Conservation (phyloP, 805 yeast species). For the Ogataea thermomethanolica region DNA sequence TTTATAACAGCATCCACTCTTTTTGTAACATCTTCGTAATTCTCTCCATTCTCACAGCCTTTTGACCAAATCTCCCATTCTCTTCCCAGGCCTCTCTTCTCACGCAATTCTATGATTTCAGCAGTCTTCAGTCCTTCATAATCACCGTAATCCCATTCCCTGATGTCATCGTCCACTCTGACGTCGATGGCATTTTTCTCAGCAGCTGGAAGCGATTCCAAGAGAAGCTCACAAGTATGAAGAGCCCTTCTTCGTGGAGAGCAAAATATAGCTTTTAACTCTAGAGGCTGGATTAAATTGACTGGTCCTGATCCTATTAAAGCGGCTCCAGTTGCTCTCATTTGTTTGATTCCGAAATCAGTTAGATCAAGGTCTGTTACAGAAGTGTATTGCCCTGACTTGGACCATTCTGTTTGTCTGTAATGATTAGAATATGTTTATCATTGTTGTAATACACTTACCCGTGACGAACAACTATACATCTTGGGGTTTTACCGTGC, state of each 20-base stretch:
- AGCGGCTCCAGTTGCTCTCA: slow-evolving; percentile 66
- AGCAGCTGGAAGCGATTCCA: slow-evolving; percentile 45
- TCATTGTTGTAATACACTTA: slow-evolving; percentile 13
- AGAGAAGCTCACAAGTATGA: slow-evolving; percentile 65
- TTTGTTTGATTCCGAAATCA: slow-evolving; percentile 70
- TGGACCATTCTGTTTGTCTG: slow-evolving; percentile 91
- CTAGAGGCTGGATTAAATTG: slow-evolving; percentile 58
- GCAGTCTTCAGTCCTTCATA: slow-evolving; percentile 80
- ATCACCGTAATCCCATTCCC: slow-evolving; percentile 97
- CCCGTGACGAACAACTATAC: slow-evolving; percentile 75
- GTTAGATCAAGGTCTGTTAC: slow-evolving; percentile 79
- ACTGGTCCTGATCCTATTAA: slow-evolving; percentile 55
- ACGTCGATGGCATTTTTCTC: slow-evolving; percentile 41
- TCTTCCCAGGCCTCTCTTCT: slow-evolving; percentile 49
- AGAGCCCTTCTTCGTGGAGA: slow-evolving; percentile 83
- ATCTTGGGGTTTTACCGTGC: slow-evolving; percentile 49
- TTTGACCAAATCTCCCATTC: slow-evolving; percentile 84
- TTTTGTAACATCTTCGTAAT: slow-evolving; percentile 56
- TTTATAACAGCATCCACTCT: slow-evolving; percentile 71
- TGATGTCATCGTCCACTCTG: slow-evolving; percentile 60
- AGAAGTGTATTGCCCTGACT: slow-evolving; percentile 89
- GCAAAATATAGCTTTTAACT: slow-evolving; percentile 61
- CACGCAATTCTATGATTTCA: slow-evolving; percentile 62
- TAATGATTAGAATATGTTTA: neutral
- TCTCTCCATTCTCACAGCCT: slow-evolving; percentile 92